A percentile compares a stretch with the other conserved stretches of the same genome.
Conservation (phyloP, 2,329 filamentous ascomycete species). For the Phoma herbarum region DNA sequence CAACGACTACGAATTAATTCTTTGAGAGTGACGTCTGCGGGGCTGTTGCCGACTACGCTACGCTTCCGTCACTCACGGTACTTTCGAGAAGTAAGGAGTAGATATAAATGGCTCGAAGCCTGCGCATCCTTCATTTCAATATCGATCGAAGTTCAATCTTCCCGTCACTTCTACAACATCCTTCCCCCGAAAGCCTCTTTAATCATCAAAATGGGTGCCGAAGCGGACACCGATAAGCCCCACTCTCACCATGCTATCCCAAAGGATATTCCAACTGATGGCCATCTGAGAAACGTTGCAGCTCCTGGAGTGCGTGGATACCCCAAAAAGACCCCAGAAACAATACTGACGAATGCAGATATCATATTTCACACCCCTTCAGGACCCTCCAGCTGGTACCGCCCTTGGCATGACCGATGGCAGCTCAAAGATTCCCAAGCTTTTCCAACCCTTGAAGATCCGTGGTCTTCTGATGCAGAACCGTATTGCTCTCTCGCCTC, state of each 20-base stretch:
- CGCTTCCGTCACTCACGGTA: conserved; percentile 30
- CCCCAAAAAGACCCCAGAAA: background rate
- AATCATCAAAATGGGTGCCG: conserved; percentile 31
- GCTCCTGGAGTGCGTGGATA: conserved; percentile 52
- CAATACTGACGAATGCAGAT: conserved; percentile 38
- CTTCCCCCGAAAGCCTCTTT: background rate
- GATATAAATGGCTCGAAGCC: conserved; percentile 33
- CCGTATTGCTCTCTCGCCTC: conserved; percentile 63
- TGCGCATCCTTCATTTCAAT: conserved; percentile 6
- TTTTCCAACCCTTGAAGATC: conserved; percentile 66
- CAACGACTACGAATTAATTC: conserved; percentile 1
- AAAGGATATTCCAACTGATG: conserved; percentile 43
- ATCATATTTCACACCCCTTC: conserved; percentile 59
- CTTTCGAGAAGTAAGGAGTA: conserved; percentile 30
- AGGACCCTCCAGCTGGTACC: conserved; percentile 58
- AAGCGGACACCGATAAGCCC: conserved; percentile 35
- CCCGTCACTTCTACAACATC: too few relatives aligned
- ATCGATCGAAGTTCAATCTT: conserved; percentile 10
- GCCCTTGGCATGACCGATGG: conserved; percentile 58
- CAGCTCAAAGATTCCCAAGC: conserved; percentile 63
- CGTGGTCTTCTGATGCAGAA: conserved; percentile 72
- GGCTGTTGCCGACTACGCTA: conserved; percentile 15
- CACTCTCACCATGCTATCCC: conserved; percentile 47
- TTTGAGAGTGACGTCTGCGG: conserved; percentile 17
- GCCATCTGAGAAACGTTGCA: conserved; percentile 52